Percentiles rank a stretch among this genome's conserved stretches.
phyloP scores from a whole-genome alignment of 208 protist genomes.

The Leishmania turanica region DNA sequence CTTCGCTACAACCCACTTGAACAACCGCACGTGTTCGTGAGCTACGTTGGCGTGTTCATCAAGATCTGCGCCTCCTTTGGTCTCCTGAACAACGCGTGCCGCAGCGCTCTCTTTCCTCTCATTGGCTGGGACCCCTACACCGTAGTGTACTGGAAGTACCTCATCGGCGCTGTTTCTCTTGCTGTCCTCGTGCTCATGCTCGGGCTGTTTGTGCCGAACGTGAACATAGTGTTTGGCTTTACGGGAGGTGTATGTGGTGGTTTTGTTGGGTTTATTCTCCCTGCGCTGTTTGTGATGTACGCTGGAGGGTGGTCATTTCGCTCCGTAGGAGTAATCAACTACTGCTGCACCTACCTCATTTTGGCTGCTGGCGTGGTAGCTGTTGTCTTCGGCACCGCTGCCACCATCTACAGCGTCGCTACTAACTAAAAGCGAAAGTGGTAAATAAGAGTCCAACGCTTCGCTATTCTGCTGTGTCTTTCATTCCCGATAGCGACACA shows the following conservation, averaged over 20 bases:
- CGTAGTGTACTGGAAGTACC: constrained; percentile 45
- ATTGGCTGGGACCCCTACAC: constrained; percentile 32
- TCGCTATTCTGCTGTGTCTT: not conserved
- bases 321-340: constrained; percentile 45
- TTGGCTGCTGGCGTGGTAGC: constrained; percentile 56
- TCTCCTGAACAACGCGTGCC: constrained; percentile 42
- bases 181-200: constrained; percentile 40
- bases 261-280: constrained; percentile 71
- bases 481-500: not conserved
- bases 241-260: constrained; percentile 55
- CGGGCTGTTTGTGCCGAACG: constrained; percentile 66
- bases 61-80: constrained; percentile 68
- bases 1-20: constrained; percentile 50
- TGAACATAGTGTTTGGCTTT: constrained; percentile 76
- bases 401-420: constrained; percentile 46
- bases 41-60: constrained; percentile 63
- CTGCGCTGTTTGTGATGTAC: constrained; percentile 65
- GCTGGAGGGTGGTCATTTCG: constrained; percentile 41
- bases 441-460: not conserved
- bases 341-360: constrained; percentile 47
- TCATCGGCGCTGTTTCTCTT: constrained; percentile 24
- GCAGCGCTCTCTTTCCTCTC: constrained; percentile 44
- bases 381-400: constrained; percentile 57
- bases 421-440: constrained; percentile 1
- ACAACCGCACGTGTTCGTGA: constrained; percentile 38